phyloP scores from a whole-genome alignment of 1,284 basidiomycete species.

The Schizopora paradoxa region DNA sequence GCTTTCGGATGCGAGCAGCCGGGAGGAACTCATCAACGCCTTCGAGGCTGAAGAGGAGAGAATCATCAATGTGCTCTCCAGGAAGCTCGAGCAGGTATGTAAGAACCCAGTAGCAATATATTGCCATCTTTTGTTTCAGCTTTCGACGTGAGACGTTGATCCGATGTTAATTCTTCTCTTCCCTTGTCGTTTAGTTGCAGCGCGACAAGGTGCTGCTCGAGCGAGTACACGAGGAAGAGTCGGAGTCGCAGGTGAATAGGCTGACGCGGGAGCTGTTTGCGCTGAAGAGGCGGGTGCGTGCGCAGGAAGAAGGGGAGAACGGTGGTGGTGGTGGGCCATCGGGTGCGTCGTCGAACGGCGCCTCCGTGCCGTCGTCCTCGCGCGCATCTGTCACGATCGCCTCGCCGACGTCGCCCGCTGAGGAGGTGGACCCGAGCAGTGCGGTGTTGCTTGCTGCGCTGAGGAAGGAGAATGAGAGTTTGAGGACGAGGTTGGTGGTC shows the following conservation, averaged over 20 bases:
- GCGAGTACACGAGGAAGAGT: constrained; percentile 74
- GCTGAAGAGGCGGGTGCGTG: constrained; percentile 50
- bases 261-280: constrained; percentile 66
- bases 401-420: constrained; percentile 26
- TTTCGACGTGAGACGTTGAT: constrained; percentile 12
- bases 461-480: constrained; percentile 67
- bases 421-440: constrained; percentile 45
- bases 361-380: constrained; percentile 28
- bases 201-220: constrained; percentile 81
- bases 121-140: constrained; percentile 1
- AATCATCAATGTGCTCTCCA: constrained; percentile 57
- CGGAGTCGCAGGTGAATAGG: constrained; percentile 71
- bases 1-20: constrained; percentile 34
- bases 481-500: constrained; percentile 57
- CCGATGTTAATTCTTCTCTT: not conserved
- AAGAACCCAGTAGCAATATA: too few relatives aligned
- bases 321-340: constrained; percentile 23
- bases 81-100: constrained; percentile 15
- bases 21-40: constrained; percentile 74
- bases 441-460: constrained; percentile 68
- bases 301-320: constrained; percentile 23
- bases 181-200: constrained; percentile 43
- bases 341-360: constrained; percentile 15
- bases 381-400: constrained; percentile 5
- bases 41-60: constrained; percentile 85